phyloP scores from a whole-genome alignment of 306 rosid species.

The Corylus heterophylla region DNA sequence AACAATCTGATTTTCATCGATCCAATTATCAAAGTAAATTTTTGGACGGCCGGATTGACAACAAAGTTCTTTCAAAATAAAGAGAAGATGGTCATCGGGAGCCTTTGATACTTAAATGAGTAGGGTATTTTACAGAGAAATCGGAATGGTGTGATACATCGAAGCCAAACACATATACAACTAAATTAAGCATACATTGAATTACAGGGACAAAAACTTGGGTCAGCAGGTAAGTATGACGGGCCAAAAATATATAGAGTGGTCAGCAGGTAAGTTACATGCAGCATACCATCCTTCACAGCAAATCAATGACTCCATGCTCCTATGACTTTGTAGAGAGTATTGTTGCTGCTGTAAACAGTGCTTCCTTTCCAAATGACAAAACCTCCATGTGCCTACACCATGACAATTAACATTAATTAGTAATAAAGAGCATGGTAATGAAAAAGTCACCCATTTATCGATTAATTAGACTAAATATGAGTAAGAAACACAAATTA shows the following conservation, averaged over 20 bases:
- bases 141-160: too few relatives aligned
- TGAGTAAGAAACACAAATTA: not conserved
- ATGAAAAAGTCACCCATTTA: not conserved
- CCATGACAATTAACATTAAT: constrained; percentile 19
- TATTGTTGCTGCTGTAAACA: constrained; percentile 68
- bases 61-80: too few relatives aligned
- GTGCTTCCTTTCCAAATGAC: constrained; percentile 63
- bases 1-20: too few relatives aligned
- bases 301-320: constrained; percentile 17
- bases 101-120: too few relatives aligned
- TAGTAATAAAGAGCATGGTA: not conserved
- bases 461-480: not conserved
- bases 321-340: constrained; percentile 46
- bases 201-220: not conserved
- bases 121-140: too few relatives aligned
- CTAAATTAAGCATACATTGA: not conserved
- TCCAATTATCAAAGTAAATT: too few relatives aligned
- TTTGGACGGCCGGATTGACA: too few relatives aligned
- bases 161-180: not conserved
- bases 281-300: not conserved
- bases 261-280: too few relatives aligned
- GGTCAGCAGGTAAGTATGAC: not conserved
- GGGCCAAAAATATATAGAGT: not conserved
- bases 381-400: constrained; percentile 62
- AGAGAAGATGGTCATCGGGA: too few relatives aligned